Conservation (phyloP, 1,139 yeast genomes). For the Suhomyces kunorum region DNA sequence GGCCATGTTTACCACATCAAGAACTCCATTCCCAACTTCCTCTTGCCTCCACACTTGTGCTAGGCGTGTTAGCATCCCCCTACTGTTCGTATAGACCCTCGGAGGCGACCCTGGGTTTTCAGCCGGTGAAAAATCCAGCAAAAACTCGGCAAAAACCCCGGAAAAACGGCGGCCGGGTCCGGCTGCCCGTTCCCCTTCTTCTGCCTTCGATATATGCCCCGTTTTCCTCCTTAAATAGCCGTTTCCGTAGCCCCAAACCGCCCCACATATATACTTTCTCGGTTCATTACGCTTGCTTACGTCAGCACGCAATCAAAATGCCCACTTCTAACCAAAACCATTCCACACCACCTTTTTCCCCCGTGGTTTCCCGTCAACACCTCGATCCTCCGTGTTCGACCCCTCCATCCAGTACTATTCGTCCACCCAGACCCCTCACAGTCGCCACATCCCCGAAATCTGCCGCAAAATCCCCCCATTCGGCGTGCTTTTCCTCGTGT, state of each 20-base stretch:
- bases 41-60: conserved; percentile 85
- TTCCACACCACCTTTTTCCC: neutral
- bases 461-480: neutral
- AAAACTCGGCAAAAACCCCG: neutral
- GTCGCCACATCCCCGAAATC: neutral
- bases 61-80: conserved; percentile 6
- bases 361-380: neutral
- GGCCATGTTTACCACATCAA: conserved; percentile 86
- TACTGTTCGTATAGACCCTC: neutral
- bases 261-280: too few species aligned
- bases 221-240: neutral
- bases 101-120: neutral
- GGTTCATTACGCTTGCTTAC: too few species aligned
- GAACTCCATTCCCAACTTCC: conserved; percentile 90
- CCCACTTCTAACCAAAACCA: neutral
- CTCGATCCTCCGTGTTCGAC: neutral
- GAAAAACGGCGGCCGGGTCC: neutral
- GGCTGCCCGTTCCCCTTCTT: neutral
- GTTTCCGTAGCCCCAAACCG: too few species aligned
- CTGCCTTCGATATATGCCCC: neutral
- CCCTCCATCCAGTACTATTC: too few species aligned
- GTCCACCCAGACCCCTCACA: too few species aligned
- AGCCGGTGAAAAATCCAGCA: neutral
- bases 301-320: neutral
- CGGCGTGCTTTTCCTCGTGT: neutral